These are phyloP conservation scores for Helianthus tuberosus DNA, from an alignment of 129 eudicot species.

Conservation along the genomic window DNA sequence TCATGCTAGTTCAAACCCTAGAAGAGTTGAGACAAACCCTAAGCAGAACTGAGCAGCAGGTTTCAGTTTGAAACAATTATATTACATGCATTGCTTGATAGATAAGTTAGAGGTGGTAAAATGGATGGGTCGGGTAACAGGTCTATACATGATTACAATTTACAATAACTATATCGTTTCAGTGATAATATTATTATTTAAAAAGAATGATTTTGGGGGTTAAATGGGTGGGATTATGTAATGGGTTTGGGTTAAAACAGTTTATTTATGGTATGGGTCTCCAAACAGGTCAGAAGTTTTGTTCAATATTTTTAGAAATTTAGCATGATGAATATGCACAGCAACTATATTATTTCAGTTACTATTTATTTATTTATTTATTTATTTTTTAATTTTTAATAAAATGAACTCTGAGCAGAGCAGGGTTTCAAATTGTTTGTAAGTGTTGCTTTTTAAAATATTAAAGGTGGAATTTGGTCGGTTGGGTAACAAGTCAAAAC, in stretches of 20 bases:
- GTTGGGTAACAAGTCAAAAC: background rate
- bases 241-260: background rate
- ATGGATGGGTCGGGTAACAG: background rate
- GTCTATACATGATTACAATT: background rate
- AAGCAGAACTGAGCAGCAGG: conserved; percentile 95
- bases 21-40: conserved; percentile 89
- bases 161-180: background rate
- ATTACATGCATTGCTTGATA: background rate
- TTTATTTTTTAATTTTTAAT: background rate
- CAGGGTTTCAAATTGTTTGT: background rate
- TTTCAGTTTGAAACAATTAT: conserved; percentile 28
- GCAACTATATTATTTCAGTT: background rate
- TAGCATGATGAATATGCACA: background rate
- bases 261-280: background rate
- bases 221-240: background rate
- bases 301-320: background rate
- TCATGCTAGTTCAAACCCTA: conserved; percentile 88
- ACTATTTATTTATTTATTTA: background rate
- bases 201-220: background rate
- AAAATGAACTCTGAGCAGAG: background rate
- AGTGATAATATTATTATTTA: background rate
- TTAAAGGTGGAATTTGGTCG: background rate
- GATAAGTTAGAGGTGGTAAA: conserved; percentile 15
- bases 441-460: background rate
- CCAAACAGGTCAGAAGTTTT: background rate